A percentile compares a stretch with the other conserved stretches of the same genome.
Evolutionary conservation across 768 basidiomycete genomes (phyloP).

Genomic region (Pisolithus marmoratus): DNA sequence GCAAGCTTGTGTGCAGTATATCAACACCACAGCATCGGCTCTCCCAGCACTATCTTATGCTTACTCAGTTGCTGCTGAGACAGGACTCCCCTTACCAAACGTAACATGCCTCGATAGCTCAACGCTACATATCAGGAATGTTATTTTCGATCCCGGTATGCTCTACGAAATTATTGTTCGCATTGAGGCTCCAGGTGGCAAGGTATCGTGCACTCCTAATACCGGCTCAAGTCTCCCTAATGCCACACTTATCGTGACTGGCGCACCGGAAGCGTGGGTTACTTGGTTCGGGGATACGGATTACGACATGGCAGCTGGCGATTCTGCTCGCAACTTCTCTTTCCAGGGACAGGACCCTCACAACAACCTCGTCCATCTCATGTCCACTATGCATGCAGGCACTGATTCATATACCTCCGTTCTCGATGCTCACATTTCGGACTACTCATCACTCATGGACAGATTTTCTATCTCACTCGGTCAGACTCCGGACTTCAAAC

Average conservation of each 20-base stretch:
- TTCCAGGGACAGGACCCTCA: conserved; percentile 65
- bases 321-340: conserved; percentile 47
- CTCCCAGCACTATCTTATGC: conserved; percentile 42
- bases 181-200: conserved; percentile 31
- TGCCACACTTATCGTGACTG: conserved; percentile 42
- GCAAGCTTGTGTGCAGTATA: conserved; percentile 56
- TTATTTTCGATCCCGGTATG: conserved; percentile 54
- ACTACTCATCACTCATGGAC: conserved; percentile 40
- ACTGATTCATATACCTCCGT: conserved; percentile 32
- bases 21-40: conserved; percentile 28
- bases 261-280: conserved; percentile 52
- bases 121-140: conserved; percentile 52
- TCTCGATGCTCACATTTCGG: conserved; percentile 45
- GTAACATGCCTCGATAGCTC: conserved; percentile 53
- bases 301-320: conserved; percentile 59
- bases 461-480: conserved; percentile 56
- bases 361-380: conserved; percentile 32
- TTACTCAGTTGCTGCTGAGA: conserved; percentile 41
- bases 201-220: conserved; percentile 28
- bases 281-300: conserved; percentile 74
- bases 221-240: conserved; percentile 31
- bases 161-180: conserved; percentile 59
- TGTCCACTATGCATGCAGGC: conserved; percentile 24
- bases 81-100: conserved; percentile 48
- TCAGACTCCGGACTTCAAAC: conserved; percentile 44